These are phyloP conservation scores for Helotiales sp. DNA, from an alignment of 2,329 filamentous ascomycete species.

Conservation along the genomic window DNA sequence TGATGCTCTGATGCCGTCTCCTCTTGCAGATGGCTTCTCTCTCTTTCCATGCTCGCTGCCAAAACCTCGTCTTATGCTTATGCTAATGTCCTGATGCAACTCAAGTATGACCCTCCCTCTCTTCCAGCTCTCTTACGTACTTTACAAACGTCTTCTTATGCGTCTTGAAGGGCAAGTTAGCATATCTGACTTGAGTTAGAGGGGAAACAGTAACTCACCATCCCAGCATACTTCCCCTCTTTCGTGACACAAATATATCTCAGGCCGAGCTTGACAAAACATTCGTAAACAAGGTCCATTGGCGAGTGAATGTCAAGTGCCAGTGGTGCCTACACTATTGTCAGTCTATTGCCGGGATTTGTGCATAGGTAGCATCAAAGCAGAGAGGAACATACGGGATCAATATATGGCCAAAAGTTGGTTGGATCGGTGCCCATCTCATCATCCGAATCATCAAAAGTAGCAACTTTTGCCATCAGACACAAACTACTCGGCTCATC, in stretches of 20 bases:
- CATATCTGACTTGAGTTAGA: neutral
- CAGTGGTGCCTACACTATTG: conserved; percentile 65
- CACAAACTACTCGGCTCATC: conserved; percentile 75
- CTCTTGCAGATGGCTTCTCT: too few relatives aligned
- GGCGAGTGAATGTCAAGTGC: conserved; percentile 85
- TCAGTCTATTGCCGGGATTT: too few relatives aligned
- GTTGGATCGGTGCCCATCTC: conserved; percentile 62
- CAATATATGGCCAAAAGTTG: conserved; percentile 89
- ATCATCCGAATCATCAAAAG: conserved; percentile 63
- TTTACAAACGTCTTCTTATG: conserved; percentile 98
- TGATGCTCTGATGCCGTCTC: neutral
- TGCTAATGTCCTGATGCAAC: conserved; percentile 5
- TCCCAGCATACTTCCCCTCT: conserved; percentile 82
- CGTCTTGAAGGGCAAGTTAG: conserved; percentile 46
- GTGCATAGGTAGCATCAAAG: neutral
- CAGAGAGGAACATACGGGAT: conserved; percentile 61
- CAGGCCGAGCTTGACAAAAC: conserved; percentile 90
- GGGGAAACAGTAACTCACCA: conserved; percentile 57
- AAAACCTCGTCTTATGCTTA: too few relatives aligned
- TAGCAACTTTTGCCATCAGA: conserved; percentile 72
- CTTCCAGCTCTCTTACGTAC: conserved; percentile 83
- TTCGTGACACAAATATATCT: conserved; percentile 87
- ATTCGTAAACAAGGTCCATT: conserved; percentile 95
- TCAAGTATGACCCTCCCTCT: conserved; percentile 37
- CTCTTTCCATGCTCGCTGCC: too few relatives aligned